Base-by-base conservation (phyloP, 2,329 filamentous ascomycete species). In the Westerdykella sp. region DNA sequence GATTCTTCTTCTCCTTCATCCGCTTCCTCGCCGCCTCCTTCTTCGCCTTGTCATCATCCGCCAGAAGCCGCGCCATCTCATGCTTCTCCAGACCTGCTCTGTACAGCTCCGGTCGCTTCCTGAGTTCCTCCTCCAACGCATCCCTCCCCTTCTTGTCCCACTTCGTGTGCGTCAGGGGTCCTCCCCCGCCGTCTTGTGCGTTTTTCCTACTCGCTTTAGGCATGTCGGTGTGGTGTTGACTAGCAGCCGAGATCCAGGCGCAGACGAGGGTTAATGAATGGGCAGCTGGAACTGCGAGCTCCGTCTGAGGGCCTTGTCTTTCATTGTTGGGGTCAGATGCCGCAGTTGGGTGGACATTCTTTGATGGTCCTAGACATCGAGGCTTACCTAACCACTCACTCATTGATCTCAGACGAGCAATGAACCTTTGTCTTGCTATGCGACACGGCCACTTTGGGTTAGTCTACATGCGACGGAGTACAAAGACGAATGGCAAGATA, bases 21-120 rank as follows among this genome's bases (percentile, higher is more conserved):
- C 34, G 39, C 16, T 32, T 41, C 34, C 34, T 48, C 32, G 6
- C 14, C 13, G 18, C 30, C 4, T 16, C 22, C n/a, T 14, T 28
- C n/a, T 36, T 35, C 13, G 49, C 40, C 10, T 25, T 21, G 7
- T 60, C 58, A n/a, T 55, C 22, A 1, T 53, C 44, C 7, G 51
- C 58, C 4, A 65, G 37, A 5, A 41, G 44, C n/a, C 45, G 48
- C 6, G 53, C 53, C 53, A 64, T 60, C 32, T 53, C 49, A 22
- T 45, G 44, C 36, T 65, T 65, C 37, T 52, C 55, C 55, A 63
- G 58, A 22, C 64, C 59, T 28, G 63, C 61, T 11, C 48, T 38
- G n/a, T 52, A 60, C 37, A 59, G 38, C 10, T 49, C 45, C 2
- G 50, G 49, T 13, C 36, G 38, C n/a, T 50, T 55, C 13, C 51